Conservation (phyloP, 2,329 filamentous ascomycete genomes). For the Myriosclerotinia curreyana region DNA sequence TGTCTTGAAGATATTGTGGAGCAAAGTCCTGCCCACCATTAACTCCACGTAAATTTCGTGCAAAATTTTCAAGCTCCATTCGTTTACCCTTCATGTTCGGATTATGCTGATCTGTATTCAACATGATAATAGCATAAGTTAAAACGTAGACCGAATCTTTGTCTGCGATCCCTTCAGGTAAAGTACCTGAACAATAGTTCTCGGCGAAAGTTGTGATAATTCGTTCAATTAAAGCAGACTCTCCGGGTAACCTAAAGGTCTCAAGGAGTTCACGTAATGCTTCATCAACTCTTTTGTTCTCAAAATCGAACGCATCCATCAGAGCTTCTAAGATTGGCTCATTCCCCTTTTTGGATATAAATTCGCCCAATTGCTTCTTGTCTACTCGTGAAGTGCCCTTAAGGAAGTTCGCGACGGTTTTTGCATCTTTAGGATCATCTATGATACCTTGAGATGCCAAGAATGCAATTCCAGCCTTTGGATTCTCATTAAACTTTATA, state of each 20-base stretch:
- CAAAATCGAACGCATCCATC: conserved; percentile 83
- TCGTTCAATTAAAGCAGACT: conserved; percentile 87
- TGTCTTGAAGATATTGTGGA: conserved; percentile 75
- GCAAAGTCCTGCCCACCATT: conserved; percentile 85
- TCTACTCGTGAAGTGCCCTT: conserved; percentile 84
- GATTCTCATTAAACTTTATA: conserved; percentile 91
- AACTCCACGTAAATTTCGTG: conserved; percentile 83
- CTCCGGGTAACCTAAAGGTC: conserved; percentile 88
- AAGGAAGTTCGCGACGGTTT: conserved; percentile 80
- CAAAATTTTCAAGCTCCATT: conserved; percentile 82
- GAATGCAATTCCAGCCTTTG: conserved; percentile 83
- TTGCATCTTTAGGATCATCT: conserved; percentile 66
- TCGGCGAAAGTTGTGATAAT: conserved; percentile 86
- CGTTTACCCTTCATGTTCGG: conserved; percentile 80
- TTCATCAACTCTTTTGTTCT: conserved; percentile 82
- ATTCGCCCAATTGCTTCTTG: conserved; percentile 89
- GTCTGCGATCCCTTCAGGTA: conserved; percentile 73
- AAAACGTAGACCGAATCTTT: conserved; percentile 87
- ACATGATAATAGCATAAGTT: conserved; percentile 94
- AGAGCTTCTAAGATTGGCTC: conserved; percentile 82
- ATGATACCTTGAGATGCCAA: conserved; percentile 85
- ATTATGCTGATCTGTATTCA: conserved; percentile 97
- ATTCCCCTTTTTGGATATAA: conserved; percentile 85
- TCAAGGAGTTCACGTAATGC: conserved; percentile 83
- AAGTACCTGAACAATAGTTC: conserved; percentile 70